These are phyloP conservation scores for Cercospora zeina DNA, from an alignment of 2,329 filamentous ascomycete genomes.

Conservation along the genomic window DNA sequence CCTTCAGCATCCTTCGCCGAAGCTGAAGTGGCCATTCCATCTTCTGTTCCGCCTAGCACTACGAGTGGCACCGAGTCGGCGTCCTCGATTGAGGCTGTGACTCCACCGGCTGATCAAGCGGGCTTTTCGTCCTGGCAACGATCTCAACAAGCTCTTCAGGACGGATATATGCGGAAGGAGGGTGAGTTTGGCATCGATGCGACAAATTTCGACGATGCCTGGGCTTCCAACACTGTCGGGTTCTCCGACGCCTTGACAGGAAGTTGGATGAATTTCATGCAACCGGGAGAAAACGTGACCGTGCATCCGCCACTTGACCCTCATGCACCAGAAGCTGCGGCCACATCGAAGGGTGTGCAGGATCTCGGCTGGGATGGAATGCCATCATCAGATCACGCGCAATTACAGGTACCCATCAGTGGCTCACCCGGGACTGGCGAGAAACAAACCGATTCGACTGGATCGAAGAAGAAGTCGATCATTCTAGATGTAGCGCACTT, in stretches of 20 bases:
- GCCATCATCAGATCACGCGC: background rate
- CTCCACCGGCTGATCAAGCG: slow-evolving; percentile 1
- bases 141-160: slow-evolving; percentile 10
- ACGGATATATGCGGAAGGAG: slow-evolving; percentile 21
- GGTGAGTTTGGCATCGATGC: slow-evolving; percentile 6
- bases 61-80: background rate
- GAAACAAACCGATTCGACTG: background rate
- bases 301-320: background rate
- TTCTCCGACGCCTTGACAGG: slow-evolving; percentile 31
- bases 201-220: slow-evolving; percentile 13
- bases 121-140: background rate
- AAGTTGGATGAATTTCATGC: slow-evolving; percentile 36
- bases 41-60: slow-evolving; percentile 5
- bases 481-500: slow-evolving; percentile 49
- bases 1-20: slow-evolving; percentile 61
- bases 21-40: slow-evolving; percentile 46
- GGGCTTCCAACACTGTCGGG: slow-evolving; percentile 23
- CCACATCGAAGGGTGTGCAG: background rate
- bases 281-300: slow-evolving; percentile 25
- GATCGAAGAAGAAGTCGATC: slow-evolving; percentile 40
- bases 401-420: background rate
- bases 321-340: background rate
- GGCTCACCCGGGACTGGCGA: background rate
- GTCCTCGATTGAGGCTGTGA: slow-evolving; percentile 1
- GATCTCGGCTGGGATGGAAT: slow-evolving; percentile 3